Conservation (phyloP, 345 rosid species). For the Toxicodendron radicans region DNA sequence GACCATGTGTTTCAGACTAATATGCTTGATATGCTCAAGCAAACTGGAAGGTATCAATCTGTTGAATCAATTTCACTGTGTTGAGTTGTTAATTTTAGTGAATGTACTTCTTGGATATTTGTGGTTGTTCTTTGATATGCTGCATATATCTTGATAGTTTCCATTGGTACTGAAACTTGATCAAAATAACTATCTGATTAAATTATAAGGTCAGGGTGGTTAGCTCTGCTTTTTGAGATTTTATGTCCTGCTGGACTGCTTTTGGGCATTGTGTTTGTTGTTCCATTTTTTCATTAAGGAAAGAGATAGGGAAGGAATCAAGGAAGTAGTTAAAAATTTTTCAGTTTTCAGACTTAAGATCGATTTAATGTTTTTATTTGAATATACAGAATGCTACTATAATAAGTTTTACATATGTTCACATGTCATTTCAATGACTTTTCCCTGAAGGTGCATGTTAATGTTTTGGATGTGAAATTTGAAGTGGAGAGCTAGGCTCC, state of each 20-base stretch:
- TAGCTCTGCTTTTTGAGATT: background rate
- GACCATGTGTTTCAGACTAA: conserved; percentile 98
- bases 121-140: background rate
- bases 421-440: no score
- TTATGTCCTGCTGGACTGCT: background rate
- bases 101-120: background rate
- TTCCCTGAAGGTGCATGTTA: no score
- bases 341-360: no score
- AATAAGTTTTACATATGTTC: no score
- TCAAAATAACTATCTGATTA: background rate
- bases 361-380: no score
- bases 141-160: background rate
- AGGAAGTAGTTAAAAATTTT: background rate
- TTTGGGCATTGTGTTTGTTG: background rate
- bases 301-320: no score
- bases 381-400: no score
- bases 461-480: no score
- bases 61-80: background rate
- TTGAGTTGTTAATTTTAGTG: background rate
- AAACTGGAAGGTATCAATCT: conserved; percentile 76
- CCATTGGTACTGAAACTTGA: background rate
- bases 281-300: background rate
- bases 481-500: no score
- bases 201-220: no score
- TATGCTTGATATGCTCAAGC: conserved; percentile 99